phyloP scores from a whole-genome alignment of 257 asterid species.

The Solanum pimpinellifolium region DNA sequence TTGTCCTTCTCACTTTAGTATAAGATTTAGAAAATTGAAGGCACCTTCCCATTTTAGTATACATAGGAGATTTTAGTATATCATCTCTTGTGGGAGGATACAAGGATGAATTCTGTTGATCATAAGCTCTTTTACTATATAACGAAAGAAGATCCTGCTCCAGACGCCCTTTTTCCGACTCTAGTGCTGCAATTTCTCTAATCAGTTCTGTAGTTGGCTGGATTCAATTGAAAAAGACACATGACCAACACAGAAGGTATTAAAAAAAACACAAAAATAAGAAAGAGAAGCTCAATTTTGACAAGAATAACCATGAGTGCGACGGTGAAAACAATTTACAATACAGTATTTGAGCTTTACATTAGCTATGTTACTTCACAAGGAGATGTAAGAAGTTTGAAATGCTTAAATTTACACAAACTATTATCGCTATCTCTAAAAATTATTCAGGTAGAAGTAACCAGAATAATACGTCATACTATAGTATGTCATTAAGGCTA shows the following conservation, averaged over 20 bases:
- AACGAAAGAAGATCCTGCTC: conserved; percentile 86
- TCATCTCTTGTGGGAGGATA: conserved; percentile 37
- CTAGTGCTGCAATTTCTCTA: conserved; percentile 73
- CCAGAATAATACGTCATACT: not conserved
- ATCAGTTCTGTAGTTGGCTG: conserved; percentile 88
- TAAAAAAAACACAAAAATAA: not conserved
- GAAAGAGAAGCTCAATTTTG: not conserved
- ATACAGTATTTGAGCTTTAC: not conserved
- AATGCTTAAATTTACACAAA: not conserved
- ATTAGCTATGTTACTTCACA: not conserved
- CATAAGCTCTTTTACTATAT: conserved; percentile 73
- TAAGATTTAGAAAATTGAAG: conserved; percentile 54
- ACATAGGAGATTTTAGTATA: conserved; percentile 26
- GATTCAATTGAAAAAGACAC: not conserved
- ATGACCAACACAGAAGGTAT: not conserved
- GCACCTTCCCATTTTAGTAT: conserved; percentile 51
- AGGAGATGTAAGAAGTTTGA: not conserved
- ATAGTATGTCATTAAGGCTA: not conserved
- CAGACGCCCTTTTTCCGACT: conserved; percentile 80
- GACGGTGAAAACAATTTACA: not conserved
- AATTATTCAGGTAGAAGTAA: not conserved
- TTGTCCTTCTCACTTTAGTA: conserved; percentile 20
- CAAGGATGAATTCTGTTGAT: conserved; percentile 41
- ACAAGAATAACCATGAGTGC: not conserved
- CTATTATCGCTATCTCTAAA: not conserved